Conservation (phyloP, 495 filamentous ascomycete species). For the Lichina pygmaea region DNA sequence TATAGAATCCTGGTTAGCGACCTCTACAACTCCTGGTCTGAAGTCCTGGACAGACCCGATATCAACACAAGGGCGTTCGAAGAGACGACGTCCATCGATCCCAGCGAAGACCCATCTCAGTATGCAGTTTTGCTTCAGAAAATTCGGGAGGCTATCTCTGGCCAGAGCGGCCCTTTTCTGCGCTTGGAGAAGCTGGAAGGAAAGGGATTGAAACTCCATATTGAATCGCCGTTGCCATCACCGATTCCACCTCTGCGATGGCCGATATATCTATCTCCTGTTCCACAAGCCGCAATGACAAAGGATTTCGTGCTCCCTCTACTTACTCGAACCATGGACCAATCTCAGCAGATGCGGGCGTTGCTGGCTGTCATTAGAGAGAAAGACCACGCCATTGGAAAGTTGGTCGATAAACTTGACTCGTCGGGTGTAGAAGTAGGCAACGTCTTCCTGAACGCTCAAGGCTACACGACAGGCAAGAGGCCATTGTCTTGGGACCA, state of each 20-base stretch:
- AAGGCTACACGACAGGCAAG: conserved; percentile 16
- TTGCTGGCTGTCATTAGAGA: conserved; percentile 34
- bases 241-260: conserved; percentile 44
- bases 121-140: conserved; percentile 45
- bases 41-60: conserved; percentile 29
- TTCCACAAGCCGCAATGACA: conserved; percentile 24
- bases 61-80: conserved; percentile 40
- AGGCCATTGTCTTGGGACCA: conserved; percentile 16
- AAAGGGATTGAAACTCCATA: conserved; percentile 22
- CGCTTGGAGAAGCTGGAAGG: background rate
- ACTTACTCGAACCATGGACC: conserved; percentile 21
- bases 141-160: conserved; percentile 23
- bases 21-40: conserved; percentile 62
- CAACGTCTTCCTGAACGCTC: conserved; percentile 37
- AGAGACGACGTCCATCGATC: conserved; percentile 56
- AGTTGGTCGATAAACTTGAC: conserved; percentile 56
- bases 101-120: conserved; percentile 48
- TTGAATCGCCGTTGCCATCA: conserved; percentile 33
- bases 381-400: conserved; percentile 56
- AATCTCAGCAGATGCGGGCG: conserved; percentile 19
- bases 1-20: conserved; percentile 66
- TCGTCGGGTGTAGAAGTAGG: conserved; percentile 36
- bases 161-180: background rate
- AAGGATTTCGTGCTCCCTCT: conserved; percentile 43
- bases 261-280: conserved; percentile 30